Percentiles rank a stretch among this genome's conserved stretches.
These are phyloP conservation scores for Lolium perenne DNA, from an alignment of 176 grass and related monocot species.

Conservation along the genomic window DNA sequence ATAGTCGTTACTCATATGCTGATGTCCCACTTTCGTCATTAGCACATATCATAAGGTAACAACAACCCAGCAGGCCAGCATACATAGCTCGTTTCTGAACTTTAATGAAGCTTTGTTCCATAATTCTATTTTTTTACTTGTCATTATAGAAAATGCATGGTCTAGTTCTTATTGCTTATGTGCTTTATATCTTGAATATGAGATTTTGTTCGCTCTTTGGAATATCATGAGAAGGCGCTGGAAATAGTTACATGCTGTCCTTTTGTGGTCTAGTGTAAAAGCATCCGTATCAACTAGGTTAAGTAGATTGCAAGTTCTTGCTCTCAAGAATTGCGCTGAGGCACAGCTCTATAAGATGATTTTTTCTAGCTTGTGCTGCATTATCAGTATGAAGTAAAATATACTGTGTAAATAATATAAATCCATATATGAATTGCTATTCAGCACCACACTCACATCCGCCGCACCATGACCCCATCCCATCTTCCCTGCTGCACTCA, in stretches of 20 bases:
- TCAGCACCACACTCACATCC: not conserved
- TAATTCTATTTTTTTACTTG: slow-evolving; percentile 41
- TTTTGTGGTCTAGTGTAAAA: slow-evolving; percentile 8
- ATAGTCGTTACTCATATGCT: slow-evolving; percentile 73
- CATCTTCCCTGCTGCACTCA: not conserved
- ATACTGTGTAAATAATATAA: not conserved
- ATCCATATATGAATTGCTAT: not conserved
- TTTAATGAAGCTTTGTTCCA: slow-evolving; percentile 18
- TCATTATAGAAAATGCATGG: not conserved
- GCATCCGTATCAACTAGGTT: not conserved
- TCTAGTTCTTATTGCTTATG: not conserved
- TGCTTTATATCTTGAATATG: not conserved
- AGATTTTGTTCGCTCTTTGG: slow-evolving; percentile 32
- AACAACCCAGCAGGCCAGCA: not conserved
- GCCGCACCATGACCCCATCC: not conserved
- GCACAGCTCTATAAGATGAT: not conserved
- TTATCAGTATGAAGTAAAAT: slow-evolving; percentile 12
- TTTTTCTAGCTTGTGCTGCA: not conserved
- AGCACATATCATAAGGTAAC: slow-evolving; percentile 70
- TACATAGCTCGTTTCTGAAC: slow-evolving; percentile 35
- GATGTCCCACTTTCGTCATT: slow-evolving; percentile 60
- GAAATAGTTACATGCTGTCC: not conserved
- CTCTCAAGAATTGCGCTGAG: not conserved
- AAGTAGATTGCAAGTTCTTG: slow-evolving; percentile 8
- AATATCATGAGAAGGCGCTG: slow-evolving; percentile 16